These are phyloP conservation scores for Eucalyptus albens DNA, from an alignment of 345 rosid species.

Conservation along the genomic window DNA sequence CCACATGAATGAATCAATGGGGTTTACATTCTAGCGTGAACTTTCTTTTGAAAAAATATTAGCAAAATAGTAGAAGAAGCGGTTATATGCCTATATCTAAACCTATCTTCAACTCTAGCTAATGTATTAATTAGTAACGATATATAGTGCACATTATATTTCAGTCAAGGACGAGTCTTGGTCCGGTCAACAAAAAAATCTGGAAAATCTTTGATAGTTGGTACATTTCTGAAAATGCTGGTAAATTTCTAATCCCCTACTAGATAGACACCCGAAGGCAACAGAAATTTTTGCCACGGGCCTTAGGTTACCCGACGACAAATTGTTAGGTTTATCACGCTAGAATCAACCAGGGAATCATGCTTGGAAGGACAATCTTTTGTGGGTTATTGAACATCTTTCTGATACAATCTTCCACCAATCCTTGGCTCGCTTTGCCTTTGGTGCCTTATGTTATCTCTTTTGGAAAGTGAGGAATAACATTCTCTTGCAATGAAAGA, in stretches of 20 bases:
- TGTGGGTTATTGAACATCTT: no score
- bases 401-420: no score
- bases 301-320: neutral
- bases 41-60: no score
- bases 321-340: neutral
- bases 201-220: neutral
- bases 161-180: neutral
- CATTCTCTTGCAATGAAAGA: no score
- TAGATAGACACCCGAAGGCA: neutral
- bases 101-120: neutral
- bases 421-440: no score
- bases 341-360: neutral
- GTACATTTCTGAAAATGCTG: neutral
- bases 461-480: no score
- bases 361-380: no score
- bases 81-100: neutral
- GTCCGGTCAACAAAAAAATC: neutral
- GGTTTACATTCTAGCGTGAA: neutral
- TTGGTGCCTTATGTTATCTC: no score
- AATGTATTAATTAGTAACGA: neutral
- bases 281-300: neutral
- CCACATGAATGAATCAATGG: neutral
- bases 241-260: neutral
- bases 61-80: neutral
- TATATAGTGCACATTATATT: neutral